Evolutionary conservation across 1,284 basidiomycete genomes (phyloP), one percentile per base, ranked within the genome.

Genomic region (Rhodotorula sp.): DNA sequence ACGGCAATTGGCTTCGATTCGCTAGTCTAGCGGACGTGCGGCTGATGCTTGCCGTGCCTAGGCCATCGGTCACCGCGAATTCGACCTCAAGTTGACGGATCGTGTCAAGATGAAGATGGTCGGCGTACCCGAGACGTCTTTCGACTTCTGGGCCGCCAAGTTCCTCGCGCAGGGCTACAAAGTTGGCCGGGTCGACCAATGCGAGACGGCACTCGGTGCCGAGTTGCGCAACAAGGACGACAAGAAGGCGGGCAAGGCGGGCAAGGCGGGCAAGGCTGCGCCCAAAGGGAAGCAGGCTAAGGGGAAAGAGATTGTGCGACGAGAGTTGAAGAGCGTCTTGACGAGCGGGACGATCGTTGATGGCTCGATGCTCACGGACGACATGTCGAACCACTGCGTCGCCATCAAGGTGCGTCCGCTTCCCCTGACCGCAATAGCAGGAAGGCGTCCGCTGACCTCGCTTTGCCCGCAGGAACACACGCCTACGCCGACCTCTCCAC

Each of bases 51-150:
- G 15, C 10, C 27, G 34, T 13, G 4, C n/a, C 56, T 5, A 77
- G 75, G 66, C 89, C 52, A 86, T 92, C 67, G 94, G 94, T 0
- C 91, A 96, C 79, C 89, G 88, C 74, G 88, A 94, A 69, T 96
- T 97, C 78, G 94, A 96, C 77, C 81, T 97, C 68, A 97, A 97
- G 74, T 84, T 94, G 49, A 94, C 92, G 1, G 86, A 88, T 58
- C 84, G 92, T 66, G 94, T 97, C 66, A 99, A 98, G 82, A 99
- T 99, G 96, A 94, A 90, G 71, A 97, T 96, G 94, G 92, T 90
- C 53, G 71, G 96, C 53, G 95, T 99, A 8, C 96, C 96, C 0
- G 96, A 99, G 79, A 88, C 87, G 80, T 89, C 89, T 1, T 96
- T 99, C 80, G 93, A 95, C 77, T 89, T 90, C 76, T 94, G 91